These are phyloP conservation scores for Avena sativa DNA, from an alignment of 176 grass and related monocot genomes.

Conservation along the genomic window DNA sequence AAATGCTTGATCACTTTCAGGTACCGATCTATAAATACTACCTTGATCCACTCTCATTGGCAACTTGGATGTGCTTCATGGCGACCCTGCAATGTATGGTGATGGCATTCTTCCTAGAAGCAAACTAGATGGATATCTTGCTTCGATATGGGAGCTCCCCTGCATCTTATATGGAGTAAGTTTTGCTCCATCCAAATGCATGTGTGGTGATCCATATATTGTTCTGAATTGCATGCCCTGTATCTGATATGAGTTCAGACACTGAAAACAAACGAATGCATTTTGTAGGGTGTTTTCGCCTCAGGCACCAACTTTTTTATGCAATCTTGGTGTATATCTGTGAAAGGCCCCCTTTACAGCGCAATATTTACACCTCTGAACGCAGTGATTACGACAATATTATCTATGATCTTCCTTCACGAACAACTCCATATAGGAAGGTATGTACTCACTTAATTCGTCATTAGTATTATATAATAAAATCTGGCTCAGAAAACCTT, in stretches of 20 bases:
- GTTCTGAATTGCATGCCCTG: background rate
- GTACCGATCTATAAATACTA: constrained; percentile 53
- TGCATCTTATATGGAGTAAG: constrained; percentile 68
- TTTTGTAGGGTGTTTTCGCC: constrained; percentile 65
- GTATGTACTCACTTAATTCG: constrained; percentile 28
- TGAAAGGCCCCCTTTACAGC: constrained; percentile 67
- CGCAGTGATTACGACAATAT: constrained; percentile 56
- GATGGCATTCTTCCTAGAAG: constrained; percentile 59
- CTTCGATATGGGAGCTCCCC: constrained; percentile 58
- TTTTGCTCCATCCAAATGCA: constrained; percentile 18
- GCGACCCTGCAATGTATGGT: constrained; percentile 54
- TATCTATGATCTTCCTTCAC: constrained; percentile 50
- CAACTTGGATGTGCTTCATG: constrained; percentile 72
- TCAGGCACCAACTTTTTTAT: constrained; percentile 66
- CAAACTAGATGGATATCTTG: constrained; percentile 39
- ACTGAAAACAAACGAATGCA: background rate
- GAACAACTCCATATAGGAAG: constrained; percentile 69
- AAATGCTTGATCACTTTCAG: constrained; percentile 3
- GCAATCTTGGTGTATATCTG: constrained; percentile 72
- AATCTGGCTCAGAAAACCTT: background rate
- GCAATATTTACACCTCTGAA: constrained; percentile 68
- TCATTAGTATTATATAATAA: background rate
- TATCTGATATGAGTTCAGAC: background rate
- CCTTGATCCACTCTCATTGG: constrained; percentile 57
- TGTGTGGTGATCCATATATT: background rate